Evolutionary conservation across 1,139 yeast genomes (phyloP), one percentile per base, ranked within the genome.

Genomic region (Trichomonascaceae sp.): DNA sequence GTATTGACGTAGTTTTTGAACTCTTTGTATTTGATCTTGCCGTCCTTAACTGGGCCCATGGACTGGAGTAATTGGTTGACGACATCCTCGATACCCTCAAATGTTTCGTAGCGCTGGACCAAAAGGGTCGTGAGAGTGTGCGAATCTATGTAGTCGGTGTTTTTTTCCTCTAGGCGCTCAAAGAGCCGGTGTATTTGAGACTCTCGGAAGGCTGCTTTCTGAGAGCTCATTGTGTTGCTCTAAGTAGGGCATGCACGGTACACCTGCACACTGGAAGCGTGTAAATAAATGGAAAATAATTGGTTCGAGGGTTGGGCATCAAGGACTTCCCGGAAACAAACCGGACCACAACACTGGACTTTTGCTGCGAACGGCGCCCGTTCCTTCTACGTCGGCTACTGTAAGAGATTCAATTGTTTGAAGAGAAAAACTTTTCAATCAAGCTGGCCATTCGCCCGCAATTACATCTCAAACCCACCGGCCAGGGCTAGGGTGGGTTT

Each of bases 61-160:
- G 74, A 64, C 30, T 60, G 56, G 47, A 78, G 73, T 4, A 78
- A 60, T 32, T 62, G 60, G 37, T 62, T 59, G 16, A 80, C 67
- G 20, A 82, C 71, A 34, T 67, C 75, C 4, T 74, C 74, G 27
- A 76, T 71, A 39, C 74, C 67, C 37, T 74, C 72, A 23, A 82
- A 62, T 1, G 93, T 54, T 33, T 56, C 53, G 29, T 54, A 52
- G 33, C 47, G 37, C 15, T 44, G 42, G 13, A 36, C 36, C 30
- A 46, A 32, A 26, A 45, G 35, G 17, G 17, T 17, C 5, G 37
- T 28, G 23, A 43, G 28, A 17, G 38, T 40, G 9, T 32, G 37
- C 15, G 43, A 40, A 26, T 39, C 41, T 18, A 45, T 37, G 8
- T 29, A 28, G 16, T 41, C 36, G 27, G 36, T 36, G n/a, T 34